Conservation (phyloP, 2,329 filamentous ascomycete genomes). For the Celoporthe dispersa region DNA sequence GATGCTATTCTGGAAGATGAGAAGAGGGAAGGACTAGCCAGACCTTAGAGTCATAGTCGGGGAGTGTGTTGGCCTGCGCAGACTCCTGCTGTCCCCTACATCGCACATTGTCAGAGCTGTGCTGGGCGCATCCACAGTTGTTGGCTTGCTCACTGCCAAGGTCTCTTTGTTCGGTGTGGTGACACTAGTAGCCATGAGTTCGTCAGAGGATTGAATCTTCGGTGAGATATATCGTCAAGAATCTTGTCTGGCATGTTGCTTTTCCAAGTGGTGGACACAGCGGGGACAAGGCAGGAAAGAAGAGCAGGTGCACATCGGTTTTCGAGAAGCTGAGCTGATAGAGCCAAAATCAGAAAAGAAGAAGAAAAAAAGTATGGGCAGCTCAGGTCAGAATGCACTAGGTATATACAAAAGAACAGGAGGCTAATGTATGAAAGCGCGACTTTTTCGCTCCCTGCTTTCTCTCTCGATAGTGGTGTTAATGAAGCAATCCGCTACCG, state of each 20-base stretch:
- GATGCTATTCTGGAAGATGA: neutral
- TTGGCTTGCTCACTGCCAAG: conserved; percentile 81
- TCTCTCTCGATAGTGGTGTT: neutral
- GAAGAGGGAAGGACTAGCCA: conserved; percentile 28
- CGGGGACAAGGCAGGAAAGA: neutral
- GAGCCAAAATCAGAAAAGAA: neutral
- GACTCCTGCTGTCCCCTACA: conserved; percentile 76
- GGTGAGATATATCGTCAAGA: conserved; percentile 94
- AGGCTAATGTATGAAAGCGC: too few relatives aligned
- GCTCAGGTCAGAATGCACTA: neutral
- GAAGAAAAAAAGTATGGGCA: too few relatives aligned
- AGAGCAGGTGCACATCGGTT: neutral
- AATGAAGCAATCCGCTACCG: conserved; percentile 1
- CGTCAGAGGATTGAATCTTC: conserved; percentile 89
- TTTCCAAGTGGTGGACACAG: neutral
- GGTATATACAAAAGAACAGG: neutral
- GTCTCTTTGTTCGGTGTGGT: conserved; percentile 92
- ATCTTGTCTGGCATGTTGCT: conserved; percentile 71
- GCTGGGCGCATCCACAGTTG: neutral
- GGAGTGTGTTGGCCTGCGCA: conserved; percentile 69
- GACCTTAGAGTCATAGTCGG: conserved; percentile 79
- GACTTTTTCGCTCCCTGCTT: neutral
- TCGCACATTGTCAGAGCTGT: conserved; percentile 12
- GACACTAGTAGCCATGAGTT: conserved; percentile 94
- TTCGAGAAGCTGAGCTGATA: neutral